Evolutionary conservation across 305 asterid species (phyloP).

Genomic region (Nicotiana rustica): DNA sequence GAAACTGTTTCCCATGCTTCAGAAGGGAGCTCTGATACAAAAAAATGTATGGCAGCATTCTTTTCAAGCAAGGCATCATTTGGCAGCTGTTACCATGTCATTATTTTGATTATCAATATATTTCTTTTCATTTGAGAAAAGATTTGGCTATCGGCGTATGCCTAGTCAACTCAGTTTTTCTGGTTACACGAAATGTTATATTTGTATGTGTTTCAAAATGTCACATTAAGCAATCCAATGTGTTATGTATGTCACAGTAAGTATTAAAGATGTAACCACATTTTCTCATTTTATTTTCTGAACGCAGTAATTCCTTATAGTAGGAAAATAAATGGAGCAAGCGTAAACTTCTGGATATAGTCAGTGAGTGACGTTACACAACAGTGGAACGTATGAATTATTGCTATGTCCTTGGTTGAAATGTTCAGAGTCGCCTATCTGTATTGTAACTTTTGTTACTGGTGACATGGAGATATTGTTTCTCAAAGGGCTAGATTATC

Average conservation of each 20-base stretch:
- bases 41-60: constrained; percentile 52
- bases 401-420: background rate
- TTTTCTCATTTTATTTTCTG: background rate
- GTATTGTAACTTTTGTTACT: background rate
- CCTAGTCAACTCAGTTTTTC: background rate
- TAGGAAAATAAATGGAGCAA: background rate
- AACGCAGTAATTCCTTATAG: background rate
- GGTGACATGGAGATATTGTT: background rate
- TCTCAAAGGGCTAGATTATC: background rate
- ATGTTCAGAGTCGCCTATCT: background rate
- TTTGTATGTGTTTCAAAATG: constrained; percentile 5
- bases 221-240: background rate
- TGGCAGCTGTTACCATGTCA: constrained; percentile 8
- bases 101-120: constrained; percentile 19
- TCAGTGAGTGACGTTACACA: background rate
- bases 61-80: constrained; percentile 24
- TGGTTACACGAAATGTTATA: background rate
- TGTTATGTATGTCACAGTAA: background rate
- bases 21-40: constrained; percentile 46
- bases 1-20: constrained; percentile 41
- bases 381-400: background rate
- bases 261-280: background rate
- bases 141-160: background rate
- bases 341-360: background rate
- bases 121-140: too few species aligned